phyloP scores from a whole-genome alignment of 1,139 yeast genomes.

The Meyerozyma athensensis region DNA sequence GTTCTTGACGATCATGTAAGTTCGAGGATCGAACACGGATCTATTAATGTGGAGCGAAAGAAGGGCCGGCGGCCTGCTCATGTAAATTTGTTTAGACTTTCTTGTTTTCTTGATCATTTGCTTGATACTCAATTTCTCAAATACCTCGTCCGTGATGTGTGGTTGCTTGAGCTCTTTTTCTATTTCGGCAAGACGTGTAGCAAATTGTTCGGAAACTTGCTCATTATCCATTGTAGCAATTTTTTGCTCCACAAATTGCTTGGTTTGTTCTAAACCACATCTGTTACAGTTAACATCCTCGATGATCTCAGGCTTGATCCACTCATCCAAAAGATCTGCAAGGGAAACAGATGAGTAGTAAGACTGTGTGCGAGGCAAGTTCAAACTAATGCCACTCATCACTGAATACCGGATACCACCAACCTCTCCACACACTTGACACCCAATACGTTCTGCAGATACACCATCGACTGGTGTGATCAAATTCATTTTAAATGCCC shows the following conservation, averaged over 20 bases:
- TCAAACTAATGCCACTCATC: conserved; percentile 73
- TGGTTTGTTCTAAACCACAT: conserved; percentile 70
- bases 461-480: conserved; percentile 89
- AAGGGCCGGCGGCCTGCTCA: conserved; percentile 81
- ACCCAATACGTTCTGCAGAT: conserved; percentile 82
- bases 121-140: conserved; percentile 67
- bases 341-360: conserved; percentile 43
- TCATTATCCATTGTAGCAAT: conserved; percentile 28
- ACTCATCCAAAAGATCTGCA: conserved; percentile 58
- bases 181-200: conserved; percentile 50
- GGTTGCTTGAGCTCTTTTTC: conserved; percentile 55
- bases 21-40: conserved; percentile 84
- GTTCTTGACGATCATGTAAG: conserved; percentile 80
- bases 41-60: conserved; percentile 84
- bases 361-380: conserved; percentile 41
- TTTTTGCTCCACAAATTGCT: conserved; percentile 44
- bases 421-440: conserved; percentile 84
- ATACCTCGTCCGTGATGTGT: conserved; percentile 75
- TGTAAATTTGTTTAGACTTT: conserved; percentile 76
- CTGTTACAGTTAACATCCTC: conserved; percentile 92
- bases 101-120: conserved; percentile 71
- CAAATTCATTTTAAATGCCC: conserved; percentile 50
- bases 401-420: conserved; percentile 88
- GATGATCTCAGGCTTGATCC: conserved; percentile 78
- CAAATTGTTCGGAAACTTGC: conserved; percentile 43